Conservation (phyloP, 2,329 filamentous ascomycete species). For the Paecilomyces sp. region DNA sequence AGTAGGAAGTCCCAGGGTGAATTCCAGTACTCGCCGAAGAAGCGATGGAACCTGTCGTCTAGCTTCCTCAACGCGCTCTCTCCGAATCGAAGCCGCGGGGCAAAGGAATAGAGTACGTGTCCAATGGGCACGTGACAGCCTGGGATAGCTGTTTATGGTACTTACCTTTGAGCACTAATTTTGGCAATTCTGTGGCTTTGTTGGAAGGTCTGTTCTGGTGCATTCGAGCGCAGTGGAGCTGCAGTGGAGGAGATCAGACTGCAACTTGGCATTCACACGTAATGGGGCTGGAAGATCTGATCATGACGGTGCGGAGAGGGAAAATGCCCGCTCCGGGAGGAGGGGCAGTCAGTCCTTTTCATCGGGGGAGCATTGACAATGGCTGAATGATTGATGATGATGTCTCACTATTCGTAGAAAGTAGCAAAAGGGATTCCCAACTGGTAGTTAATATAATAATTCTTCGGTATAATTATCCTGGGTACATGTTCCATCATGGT, state of each 20-base stretch:
- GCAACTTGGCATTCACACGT: not conserved
- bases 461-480: too few species aligned
- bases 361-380: not conserved
- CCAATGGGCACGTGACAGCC: not conserved
- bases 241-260: not conserved
- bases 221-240: not conserved
- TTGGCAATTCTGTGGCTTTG: not conserved
- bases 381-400: not conserved
- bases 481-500: not conserved
- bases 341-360: too few species aligned
- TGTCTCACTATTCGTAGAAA: not conserved
- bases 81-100: not conserved
- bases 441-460: too few species aligned
- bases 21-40: constrained; percentile 3
- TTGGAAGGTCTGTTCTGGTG: not conserved
- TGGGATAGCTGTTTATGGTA: not conserved
- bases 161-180: not conserved
- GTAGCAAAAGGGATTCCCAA: too few species aligned
- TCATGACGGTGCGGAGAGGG: not conserved
- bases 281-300: not conserved
- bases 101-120: not conserved
- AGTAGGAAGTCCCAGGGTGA: constrained; percentile 1
- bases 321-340: not conserved
- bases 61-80: constrained; percentile 3
- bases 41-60: constrained; percentile 6